Evolutionary conservation across 2,329 filamentous ascomycete species (phyloP).

Genomic region (Scedosporium boydii): DNA sequence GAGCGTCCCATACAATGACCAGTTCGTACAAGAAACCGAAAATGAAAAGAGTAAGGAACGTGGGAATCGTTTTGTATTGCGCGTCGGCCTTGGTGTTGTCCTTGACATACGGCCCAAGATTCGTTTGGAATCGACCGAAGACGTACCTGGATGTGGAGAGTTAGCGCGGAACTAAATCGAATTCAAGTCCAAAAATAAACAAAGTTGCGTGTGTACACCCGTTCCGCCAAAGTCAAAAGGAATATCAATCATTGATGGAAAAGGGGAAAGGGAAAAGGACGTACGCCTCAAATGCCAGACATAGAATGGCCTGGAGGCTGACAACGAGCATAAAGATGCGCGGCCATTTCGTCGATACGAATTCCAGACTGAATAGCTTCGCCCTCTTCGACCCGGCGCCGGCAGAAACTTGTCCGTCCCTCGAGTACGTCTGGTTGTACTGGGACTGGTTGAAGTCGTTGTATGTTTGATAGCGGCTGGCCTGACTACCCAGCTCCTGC

Average conservation of each 20-base stretch:
- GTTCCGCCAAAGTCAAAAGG: not conserved
- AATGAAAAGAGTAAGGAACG: constrained; percentile 92
- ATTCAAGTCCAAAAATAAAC: not conserved
- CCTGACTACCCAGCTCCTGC: not conserved
- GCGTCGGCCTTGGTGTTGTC: constrained; percentile 26
- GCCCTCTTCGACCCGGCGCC: constrained; percentile 20
- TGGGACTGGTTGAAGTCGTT: constrained; percentile 24
- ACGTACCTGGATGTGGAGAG: constrained; percentile 56
- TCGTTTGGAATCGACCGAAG: constrained; percentile 75
- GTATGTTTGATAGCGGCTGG: constrained; percentile 8
- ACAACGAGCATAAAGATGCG: constrained; percentile 73
- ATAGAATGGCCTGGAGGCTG: constrained; percentile 66
- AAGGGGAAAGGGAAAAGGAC: constrained; percentile 22
- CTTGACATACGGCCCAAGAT: constrained; percentile 29
- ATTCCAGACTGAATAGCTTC: constrained; percentile 43
- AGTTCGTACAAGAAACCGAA: constrained; percentile 94
- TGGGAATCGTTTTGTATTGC: constrained; percentile 69
- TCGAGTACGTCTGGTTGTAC: constrained; percentile 12
- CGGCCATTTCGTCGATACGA: constrained; percentile 78
- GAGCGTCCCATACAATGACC: constrained; percentile 82
- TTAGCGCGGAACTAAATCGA: not conserved
- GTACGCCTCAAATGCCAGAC: constrained; percentile 79
- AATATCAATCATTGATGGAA: not conserved
- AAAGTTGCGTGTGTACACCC: not conserved
- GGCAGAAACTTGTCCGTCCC: constrained; percentile 19